These are phyloP conservation scores for Tagetes erecta DNA, from an alignment of 129 eudicot species.

Conservation along the genomic window DNA sequence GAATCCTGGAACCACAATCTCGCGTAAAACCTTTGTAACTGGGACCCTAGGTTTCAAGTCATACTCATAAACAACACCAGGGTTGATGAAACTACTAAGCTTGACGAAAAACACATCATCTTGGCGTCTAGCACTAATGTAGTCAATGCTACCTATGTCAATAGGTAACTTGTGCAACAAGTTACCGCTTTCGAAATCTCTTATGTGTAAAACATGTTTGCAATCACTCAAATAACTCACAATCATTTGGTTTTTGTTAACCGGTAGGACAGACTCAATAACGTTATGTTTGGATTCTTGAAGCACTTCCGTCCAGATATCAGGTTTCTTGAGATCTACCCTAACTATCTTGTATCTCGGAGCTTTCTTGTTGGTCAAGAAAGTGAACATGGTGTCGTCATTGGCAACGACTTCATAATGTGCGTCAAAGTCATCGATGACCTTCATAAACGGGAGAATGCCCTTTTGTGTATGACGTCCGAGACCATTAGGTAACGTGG, in stretches of 20 bases:
- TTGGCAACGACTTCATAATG: conserved; percentile 57
- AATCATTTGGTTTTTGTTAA: conserved; percentile 56
- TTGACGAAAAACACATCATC: conserved; percentile 57
- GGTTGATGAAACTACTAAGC: conserved; percentile 78
- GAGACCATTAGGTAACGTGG: conserved; percentile 57
- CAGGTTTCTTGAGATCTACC: conserved; percentile 67
- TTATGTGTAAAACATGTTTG: conserved; percentile 70
- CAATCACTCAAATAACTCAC: conserved; percentile 83
- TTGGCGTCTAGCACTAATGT: conserved; percentile 61
- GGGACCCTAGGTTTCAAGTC: conserved; percentile 52
- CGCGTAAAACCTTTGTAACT: conserved; percentile 53
- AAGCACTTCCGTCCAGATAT: conserved; percentile 62
- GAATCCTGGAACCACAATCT: conserved; percentile 68
- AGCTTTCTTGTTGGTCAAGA: conserved; percentile 80
- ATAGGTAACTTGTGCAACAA: conserved; percentile 67
- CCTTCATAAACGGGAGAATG: conserved; percentile 69
- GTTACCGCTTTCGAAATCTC: conserved; percentile 67
- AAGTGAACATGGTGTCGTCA: conserved; percentile 71
- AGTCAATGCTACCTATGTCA: conserved; percentile 70
- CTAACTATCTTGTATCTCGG: conserved; percentile 69
- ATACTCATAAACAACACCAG: conserved; percentile 68
- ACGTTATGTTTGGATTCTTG: conserved; percentile 69
- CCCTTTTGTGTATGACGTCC: conserved; percentile 51
- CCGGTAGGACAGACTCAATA: conserved; percentile 61
- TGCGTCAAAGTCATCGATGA: conserved; percentile 74